Evolutionary conservation across 2,329 filamentous ascomycete genomes (phyloP).

Genomic region (Neonectria magnoliae): DNA sequence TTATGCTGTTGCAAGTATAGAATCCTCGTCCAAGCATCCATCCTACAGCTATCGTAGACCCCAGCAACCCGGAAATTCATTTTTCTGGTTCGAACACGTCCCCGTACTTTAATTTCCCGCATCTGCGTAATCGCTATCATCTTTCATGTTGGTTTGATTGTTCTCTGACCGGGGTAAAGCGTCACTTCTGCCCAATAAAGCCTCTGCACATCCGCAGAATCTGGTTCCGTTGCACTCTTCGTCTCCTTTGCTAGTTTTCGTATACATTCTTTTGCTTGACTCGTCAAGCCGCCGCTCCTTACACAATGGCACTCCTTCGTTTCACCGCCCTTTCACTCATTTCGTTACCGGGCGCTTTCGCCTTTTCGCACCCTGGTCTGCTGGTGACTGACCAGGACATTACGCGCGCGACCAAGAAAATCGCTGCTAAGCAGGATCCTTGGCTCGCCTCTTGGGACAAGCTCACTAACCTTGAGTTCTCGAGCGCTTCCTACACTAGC

Average conservation of each 20-base stretch:
- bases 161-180: too few relatives aligned
- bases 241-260: not conserved
- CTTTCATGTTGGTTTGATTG: not conserved
- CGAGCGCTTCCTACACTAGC: slow-evolving; percentile 1
- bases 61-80: not conserved
- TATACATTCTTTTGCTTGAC: not conserved
- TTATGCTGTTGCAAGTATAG: too few relatives aligned
- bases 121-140: not conserved
- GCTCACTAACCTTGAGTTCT: slow-evolving; percentile 19
- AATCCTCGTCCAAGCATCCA: too few relatives aligned
- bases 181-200: not conserved
- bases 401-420: slow-evolving; percentile 13
- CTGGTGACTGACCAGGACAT: slow-evolving; percentile 26
- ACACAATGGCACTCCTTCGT: not conserved
- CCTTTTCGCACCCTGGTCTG: slow-evolving; percentile 23
- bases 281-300: not conserved
- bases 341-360: not conserved
- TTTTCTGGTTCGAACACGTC: not conserved
- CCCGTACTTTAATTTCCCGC: not conserved
- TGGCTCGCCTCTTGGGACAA: slow-evolving; percentile 25
- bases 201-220: not conserved
- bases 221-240: not conserved
- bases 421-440: slow-evolving; percentile 16
- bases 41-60: not conserved
- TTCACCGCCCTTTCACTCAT: not conserved